Conservation (phyloP, 2,329 filamentous ascomycete genomes). For the Botrytis fabae region DNA sequence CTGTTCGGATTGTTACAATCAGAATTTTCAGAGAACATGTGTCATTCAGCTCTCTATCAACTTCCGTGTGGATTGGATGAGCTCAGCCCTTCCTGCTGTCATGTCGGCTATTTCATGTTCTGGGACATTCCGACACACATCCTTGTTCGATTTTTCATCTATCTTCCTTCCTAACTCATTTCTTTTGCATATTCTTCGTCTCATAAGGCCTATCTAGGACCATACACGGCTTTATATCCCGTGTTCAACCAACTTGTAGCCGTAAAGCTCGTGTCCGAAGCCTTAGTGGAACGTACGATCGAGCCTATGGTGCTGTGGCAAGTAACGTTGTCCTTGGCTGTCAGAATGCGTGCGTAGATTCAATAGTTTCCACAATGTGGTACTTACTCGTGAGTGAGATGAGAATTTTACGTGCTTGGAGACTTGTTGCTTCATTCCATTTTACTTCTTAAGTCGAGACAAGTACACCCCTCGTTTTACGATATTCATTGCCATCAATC, state of each 20-base stretch:
- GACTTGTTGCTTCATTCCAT: conserved; percentile 1
- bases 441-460: conserved; percentile 18
- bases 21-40: neutral
- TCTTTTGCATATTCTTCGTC: conserved; percentile 12
- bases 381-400: neutral
- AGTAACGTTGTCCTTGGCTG: conserved; percentile 20
- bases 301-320: conserved; percentile 6
- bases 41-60: neutral
- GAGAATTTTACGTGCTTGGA: neutral
- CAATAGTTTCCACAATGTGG: conserved; percentile 13
- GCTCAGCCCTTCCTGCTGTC: neutral
- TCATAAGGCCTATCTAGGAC: neutral
- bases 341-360: neutral
- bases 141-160: conserved; percentile 1
- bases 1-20: conserved; percentile 4
- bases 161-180: conserved; percentile 11
- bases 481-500: neutral
- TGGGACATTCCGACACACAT: neutral
- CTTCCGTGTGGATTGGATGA: neutral
- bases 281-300: neutral
- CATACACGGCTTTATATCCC: neutral
- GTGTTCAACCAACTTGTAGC: neutral
- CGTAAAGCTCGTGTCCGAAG: neutral
- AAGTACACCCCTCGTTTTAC: neutral
- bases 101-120: conserved; percentile 10